Evolutionary conservation across 768 basidiomycete genomes (phyloP), one percentile per base, ranked within the genome.

Genomic region (Suillus subluteus): DNA sequence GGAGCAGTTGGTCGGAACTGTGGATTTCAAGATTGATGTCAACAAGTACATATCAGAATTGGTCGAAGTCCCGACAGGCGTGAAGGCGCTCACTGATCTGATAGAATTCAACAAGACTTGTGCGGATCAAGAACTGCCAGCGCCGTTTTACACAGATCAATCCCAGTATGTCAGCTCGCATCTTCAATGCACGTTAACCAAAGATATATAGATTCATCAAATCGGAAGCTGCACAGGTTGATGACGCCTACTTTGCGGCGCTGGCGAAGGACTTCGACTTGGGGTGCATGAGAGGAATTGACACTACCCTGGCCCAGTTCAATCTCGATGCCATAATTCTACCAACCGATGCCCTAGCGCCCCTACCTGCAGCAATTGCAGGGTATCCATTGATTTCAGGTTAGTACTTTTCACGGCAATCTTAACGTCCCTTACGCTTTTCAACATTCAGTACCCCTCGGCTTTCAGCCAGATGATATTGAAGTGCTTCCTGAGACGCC

Each of bases 21-120:
- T 79, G 0, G 88, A 89, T 68, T 85, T 88, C 75, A 88, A 87
- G 79, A 87, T 83, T 32, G 64, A 63, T 7, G 13, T 65, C 13
- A 79, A 84, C 62, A 73, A 73, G 21, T 88, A 84, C 64, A 81
- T 82, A 26, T 71, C 80, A 18, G 74, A 70, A 2, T 74, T 88
- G 4, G 64, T 83, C 7, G 71, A 81, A 32, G 85, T 86, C 37
- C 88, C 88, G 0, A 83, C 88, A 1, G 87, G 87, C 6, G n/a
- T n/a, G n/a, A n/a, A n/a, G n/a, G n/a, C n/a, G n/a, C n/a, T n/a
- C n/a, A n/a, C n/a, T n/a, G n/a, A n/a, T n/a, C n/a, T n/a, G n/a
- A n/a, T n/a, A n/a, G n/a, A n/a, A n/a, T n/a, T n/a, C n/a, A n/a
- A n/a, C n/a, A n/a, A n/a, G n/a, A n/a, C n/a, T n/a, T n/a, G n/a